phyloP scores from a whole-genome alignment of 2,329 filamentous ascomycete genomes.

The Pseudonectria buxi region DNA sequence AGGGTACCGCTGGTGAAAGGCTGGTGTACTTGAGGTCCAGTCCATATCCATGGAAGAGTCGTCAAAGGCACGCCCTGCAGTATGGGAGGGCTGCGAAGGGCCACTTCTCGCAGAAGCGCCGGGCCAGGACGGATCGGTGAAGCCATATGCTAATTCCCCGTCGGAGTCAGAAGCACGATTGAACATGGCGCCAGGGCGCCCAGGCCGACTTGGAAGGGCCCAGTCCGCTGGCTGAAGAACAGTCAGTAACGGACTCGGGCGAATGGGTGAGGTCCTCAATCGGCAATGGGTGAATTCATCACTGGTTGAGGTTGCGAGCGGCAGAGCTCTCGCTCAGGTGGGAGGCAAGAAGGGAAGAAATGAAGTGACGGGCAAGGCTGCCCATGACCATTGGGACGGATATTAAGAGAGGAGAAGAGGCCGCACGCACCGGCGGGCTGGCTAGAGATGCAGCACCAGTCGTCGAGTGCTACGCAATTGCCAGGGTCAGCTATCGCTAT shows the following conservation, averaged over 20 bases:
- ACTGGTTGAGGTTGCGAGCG: conserved; percentile 29
- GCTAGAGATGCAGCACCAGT: conserved; percentile 13
- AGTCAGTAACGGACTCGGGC: conserved; percentile 31
- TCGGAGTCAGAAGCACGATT: conserved; percentile 26
- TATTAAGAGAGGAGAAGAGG: conserved; percentile 19
- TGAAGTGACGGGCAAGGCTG: conserved; percentile 26
- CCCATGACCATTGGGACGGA: conserved; percentile 31
- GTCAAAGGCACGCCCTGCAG: conserved; percentile 20
- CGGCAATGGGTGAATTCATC: conserved; percentile 30
- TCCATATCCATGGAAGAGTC: conserved; percentile 29
- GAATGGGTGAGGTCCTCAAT: conserved; percentile 31
- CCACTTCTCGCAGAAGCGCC: conserved; percentile 17
- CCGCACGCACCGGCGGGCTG: conserved; percentile 8
- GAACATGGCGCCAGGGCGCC: conserved; percentile 31
- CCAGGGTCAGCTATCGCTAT: conserved; percentile 7
- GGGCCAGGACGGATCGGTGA: conserved; percentile 27
- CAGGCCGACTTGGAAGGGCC: conserved; percentile 25
- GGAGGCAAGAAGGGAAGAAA: conserved; percentile 26
- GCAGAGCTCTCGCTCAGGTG: conserved; percentile 23
- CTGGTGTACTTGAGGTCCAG: conserved; percentile 28
- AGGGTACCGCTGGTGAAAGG: conserved; percentile 23
- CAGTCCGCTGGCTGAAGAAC: conserved; percentile 28
- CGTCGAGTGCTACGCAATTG: conserved; percentile 1
- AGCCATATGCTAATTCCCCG: conserved; percentile 23
- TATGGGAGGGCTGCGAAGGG: conserved; percentile 19